Conservation (phyloP, 2,329 filamentous ascomycete genomes). For the Fusarium kyushuense region DNA sequence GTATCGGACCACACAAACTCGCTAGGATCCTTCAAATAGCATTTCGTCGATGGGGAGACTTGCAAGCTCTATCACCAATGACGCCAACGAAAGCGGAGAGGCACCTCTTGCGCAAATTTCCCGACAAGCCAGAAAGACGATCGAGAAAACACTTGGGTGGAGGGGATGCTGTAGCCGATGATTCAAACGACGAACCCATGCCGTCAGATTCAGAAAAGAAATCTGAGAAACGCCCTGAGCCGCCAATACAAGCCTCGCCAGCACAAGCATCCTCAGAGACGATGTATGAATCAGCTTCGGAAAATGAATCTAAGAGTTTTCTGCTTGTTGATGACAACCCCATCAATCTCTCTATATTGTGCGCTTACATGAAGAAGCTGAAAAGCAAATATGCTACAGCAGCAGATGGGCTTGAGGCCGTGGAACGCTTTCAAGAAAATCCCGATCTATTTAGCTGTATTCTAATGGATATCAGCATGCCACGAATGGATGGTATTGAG, state of each 20-base stretch:
- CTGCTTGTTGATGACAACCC: conserved; percentile 43
- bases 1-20: conserved; percentile 55
- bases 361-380: conserved; percentile 52
- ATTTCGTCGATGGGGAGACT: conserved; percentile 47
- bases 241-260: not conserved
- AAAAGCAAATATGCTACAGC: conserved; percentile 48
- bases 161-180: not conserved
- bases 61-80: conserved; percentile 22
- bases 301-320: conserved; percentile 20
- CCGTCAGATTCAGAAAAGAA: not conserved
- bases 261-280: not conserved
- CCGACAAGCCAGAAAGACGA: not conserved
- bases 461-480: conserved; percentile 67
- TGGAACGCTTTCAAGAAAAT: conserved; percentile 47
- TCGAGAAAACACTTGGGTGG: not conserved
- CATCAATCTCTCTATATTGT: conserved; percentile 41
- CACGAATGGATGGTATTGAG: conserved; percentile 65
- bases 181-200: not conserved
- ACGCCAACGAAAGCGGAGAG: not conserved
- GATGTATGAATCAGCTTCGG: not conserved
- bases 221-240: conserved; percentile 9
- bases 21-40: conserved; percentile 50
- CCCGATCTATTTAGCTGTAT: conserved; percentile 49
- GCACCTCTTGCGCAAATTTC: not conserved
- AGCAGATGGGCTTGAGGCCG: conserved; percentile 52